Conservation (phyloP, 345 rosid genomes). For the Citrus trifoliata region DNA sequence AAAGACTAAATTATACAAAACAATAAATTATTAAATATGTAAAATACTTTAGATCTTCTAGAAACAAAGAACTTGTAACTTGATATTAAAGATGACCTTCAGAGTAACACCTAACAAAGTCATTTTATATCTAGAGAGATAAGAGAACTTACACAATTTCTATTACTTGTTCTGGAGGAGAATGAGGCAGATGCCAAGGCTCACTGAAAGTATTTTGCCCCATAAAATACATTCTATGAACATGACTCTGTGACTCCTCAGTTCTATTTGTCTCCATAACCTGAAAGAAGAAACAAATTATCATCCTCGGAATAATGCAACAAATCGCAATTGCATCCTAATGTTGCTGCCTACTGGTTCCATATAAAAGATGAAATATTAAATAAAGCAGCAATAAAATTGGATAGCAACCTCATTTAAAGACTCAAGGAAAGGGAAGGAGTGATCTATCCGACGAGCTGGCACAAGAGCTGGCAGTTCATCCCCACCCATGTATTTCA, state of each 20-base stretch:
- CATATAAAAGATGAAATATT: not conserved
- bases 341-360: not conserved
- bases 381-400: too few relatives aligned
- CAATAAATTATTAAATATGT: not conserved
- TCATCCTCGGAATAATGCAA: not conserved
- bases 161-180: slow-evolving; percentile 78
- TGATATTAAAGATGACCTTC: not conserved
- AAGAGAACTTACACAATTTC: slow-evolving; percentile 72
- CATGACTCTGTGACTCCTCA: slow-evolving; percentile 87
- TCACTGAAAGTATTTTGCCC: slow-evolving; percentile 87
- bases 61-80: not conserved
- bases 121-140: not conserved
- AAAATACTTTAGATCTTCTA: not conserved
- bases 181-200: slow-evolving; percentile 84
- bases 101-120: not conserved
- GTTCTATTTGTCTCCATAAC: slow-evolving; percentile 85
- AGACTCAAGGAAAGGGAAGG: slow-evolving; percentile 92
- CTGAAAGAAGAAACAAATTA: slow-evolving; percentile 33
- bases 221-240: slow-evolving; percentile 87
- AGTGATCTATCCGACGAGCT: slow-evolving; percentile 64
- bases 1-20: not conserved
- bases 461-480: slow-evolving; percentile 63
- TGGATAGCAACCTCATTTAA: slow-evolving; percentile 63
- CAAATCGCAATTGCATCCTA: too few relatives aligned
- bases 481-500: slow-evolving; percentile 86